Conservation (phyloP, 2,329 filamentous ascomycete species). For the Aquanectria penicillioides region DNA sequence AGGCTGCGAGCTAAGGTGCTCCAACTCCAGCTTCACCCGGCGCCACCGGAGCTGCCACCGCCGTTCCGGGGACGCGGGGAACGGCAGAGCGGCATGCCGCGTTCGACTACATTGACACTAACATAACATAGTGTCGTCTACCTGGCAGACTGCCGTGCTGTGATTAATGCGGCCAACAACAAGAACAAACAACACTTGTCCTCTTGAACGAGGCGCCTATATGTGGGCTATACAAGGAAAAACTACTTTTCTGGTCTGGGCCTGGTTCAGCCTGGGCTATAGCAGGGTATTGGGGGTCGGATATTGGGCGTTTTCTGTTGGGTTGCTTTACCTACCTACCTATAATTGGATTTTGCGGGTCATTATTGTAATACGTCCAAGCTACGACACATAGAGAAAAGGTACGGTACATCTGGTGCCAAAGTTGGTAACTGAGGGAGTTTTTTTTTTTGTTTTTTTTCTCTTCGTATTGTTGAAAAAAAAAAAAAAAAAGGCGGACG, state of each 20-base stretch:
- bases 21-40: constrained; percentile 3
- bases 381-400: neutral
- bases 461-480: too few species aligned
- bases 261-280: too few species aligned
- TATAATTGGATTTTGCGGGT: constrained; percentile 17
- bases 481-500: too few species aligned
- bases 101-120: neutral
- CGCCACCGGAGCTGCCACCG: constrained; percentile 25
- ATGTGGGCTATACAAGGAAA: constrained; percentile 18
- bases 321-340: constrained; percentile 14
- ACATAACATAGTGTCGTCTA: neutral
- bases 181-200: neutral
- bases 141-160: neutral
- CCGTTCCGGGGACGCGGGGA: constrained; percentile 7
- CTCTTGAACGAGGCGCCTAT: neutral
- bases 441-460: neutral
- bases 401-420: neutral
- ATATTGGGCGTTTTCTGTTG: constrained; percentile 13
- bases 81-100: neutral
- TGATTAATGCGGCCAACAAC: constrained; percentile 16
- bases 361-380: constrained; percentile 8
- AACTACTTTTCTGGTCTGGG: too few species aligned
- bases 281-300: constrained; percentile 13
- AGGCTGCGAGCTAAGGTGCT: neutral
- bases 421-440: neutral